phyloP scores from a whole-genome alignment of 2,329 filamentous ascomycete genomes.

The Aspergillus piperis region DNA sequence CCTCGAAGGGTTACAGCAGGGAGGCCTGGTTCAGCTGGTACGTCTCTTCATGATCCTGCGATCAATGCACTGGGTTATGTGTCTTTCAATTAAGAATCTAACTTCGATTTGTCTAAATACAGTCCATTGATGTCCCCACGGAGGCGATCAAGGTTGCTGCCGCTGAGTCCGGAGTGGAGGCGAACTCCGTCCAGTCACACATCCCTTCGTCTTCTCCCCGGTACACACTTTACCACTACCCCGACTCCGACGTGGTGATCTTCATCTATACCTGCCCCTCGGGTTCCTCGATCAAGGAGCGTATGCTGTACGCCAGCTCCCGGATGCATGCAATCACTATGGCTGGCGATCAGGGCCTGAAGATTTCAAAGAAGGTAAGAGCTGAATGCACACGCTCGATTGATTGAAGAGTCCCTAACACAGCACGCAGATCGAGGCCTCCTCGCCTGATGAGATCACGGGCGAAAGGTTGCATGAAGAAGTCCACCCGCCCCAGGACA shows the following conservation, averaged over 20 bases:
- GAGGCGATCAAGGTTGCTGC: slow-evolving; percentile 60
- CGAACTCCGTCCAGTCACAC: slow-evolving; percentile 46
- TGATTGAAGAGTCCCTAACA: slow-evolving; percentile 21
- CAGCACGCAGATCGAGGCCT: slow-evolving; percentile 56
- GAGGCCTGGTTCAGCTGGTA: slow-evolving; percentile 54
- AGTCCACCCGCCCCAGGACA: slow-evolving; percentile 53
- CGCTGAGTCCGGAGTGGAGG: slow-evolving; percentile 44
- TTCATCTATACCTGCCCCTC: slow-evolving; percentile 68
- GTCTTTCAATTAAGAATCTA: slow-evolving; percentile 19
- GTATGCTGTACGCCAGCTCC: slow-evolving; percentile 66
- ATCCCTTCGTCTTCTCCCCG: slow-evolving; percentile 59
- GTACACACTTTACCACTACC: slow-evolving; percentile 63
- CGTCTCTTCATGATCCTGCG: slow-evolving; percentile 17
- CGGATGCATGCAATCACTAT: slow-evolving; percentile 55
- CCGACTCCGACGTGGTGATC: slow-evolving; percentile 50
- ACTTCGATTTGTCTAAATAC: slow-evolving; percentile 25
- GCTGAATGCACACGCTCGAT: slow-evolving; percentile 3
- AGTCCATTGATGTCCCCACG: slow-evolving; percentile 45
- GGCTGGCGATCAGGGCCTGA: slow-evolving; percentile 58
- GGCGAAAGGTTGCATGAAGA: slow-evolving; percentile 55
- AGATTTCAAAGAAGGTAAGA: slow-evolving; percentile 57
- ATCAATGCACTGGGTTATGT: not conserved
- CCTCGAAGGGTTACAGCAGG: slow-evolving; percentile 44
- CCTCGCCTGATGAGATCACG: slow-evolving; percentile 60
- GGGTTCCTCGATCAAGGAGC: slow-evolving; percentile 62